Percentiles rank a stretch among this genome's conserved stretches.
Evolutionary conservation across 2,329 filamentous ascomycete species (phyloP).

Genomic region (Trichoderma koningiopsis): DNA sequence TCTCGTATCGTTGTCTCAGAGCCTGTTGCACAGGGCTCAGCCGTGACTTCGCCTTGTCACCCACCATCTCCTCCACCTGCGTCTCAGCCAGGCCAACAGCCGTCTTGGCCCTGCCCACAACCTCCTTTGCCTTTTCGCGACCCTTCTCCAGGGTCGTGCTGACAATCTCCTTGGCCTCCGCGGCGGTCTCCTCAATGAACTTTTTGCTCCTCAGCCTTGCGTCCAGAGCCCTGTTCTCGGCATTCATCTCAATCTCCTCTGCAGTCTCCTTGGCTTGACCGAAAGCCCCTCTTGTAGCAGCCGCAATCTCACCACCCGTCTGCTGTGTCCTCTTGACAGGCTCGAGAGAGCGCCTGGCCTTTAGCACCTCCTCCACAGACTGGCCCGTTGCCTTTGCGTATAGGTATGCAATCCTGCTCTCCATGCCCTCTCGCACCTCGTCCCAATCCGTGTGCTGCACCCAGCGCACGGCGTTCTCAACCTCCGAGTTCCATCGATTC

Average conservation of each 20-base stretch:
- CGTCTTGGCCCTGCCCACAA: slow-evolving; percentile 43
- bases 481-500: slow-evolving; percentile 76
- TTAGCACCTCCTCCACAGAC: slow-evolving; percentile 35
- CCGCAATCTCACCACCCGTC: slow-evolving; percentile 34
- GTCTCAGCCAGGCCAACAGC: slow-evolving; percentile 42
- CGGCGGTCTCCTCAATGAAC: slow-evolving; percentile 35
- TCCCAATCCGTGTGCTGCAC: slow-evolving; percentile 68
- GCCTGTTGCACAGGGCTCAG: slow-evolving; percentile 51
- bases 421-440: slow-evolving; percentile 60
- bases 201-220: slow-evolving; percentile 33
- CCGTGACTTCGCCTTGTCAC: slow-evolving; percentile 32
- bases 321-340: slow-evolving; percentile 42
- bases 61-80: slow-evolving; percentile 38
- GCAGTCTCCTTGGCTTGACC: slow-evolving; percentile 36
- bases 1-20: slow-evolving; percentile 55
- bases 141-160: slow-evolving; percentile 45
- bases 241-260: slow-evolving; percentile 34
- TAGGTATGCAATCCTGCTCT: slow-evolving; percentile 50
- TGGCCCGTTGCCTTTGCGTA: slow-evolving; percentile 46
- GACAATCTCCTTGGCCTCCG: slow-evolving; percentile 43
- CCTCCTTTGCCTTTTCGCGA: slow-evolving; percentile 42
- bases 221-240: slow-evolving; percentile 35
- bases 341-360: slow-evolving; percentile 36
- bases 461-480: slow-evolving; percentile 67
- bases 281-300: slow-evolving; percentile 43